A percentile compares a stretch with the other conserved stretches of the same genome.
Evolutionary conservation across 768 basidiomycete species (phyloP).

Genomic region (Macrolepiota fuliginosa): DNA sequence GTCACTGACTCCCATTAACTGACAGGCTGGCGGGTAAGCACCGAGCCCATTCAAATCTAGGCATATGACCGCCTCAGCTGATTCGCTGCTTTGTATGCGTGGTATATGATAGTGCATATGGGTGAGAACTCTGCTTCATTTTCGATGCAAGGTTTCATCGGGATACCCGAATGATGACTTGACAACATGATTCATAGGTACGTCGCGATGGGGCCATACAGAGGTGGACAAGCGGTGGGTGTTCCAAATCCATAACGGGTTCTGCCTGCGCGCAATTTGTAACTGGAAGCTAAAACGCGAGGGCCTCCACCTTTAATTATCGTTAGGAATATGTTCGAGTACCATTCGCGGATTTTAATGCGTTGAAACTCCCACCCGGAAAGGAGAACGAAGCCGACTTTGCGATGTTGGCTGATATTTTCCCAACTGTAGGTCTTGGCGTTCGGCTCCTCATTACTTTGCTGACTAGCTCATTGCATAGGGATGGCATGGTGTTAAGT

Average conservation of each 20-base stretch:
- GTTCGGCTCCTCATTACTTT: background rate
- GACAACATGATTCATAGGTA: conserved; percentile 30
- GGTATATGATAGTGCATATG: conserved; percentile 38
- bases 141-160: background rate
- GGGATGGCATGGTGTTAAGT: conserved; percentile 53
- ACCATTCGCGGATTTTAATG: conserved; percentile 58
- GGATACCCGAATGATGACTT: background rate
- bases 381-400: conserved; percentile 56
- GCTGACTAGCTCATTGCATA: conserved; percentile 14
- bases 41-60: background rate
- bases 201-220: conserved; percentile 56
- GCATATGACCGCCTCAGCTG: conserved; percentile 1
- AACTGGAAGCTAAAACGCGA: background rate
- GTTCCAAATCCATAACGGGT: background rate
- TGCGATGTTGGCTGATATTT: conserved; percentile 52
- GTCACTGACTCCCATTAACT: background rate
- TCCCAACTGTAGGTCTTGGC: conserved; percentile 41
- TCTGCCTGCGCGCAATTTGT: too few relatives aligned
- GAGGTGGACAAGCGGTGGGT: conserved; percentile 48
- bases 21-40: conserved; percentile 45
- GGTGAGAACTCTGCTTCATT: conserved; percentile 24
- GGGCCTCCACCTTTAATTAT: too few relatives aligned
- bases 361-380: conserved; percentile 48
- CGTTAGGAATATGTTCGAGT: conserved; percentile 53
- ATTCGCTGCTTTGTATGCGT: background rate